A percentile compares a stretch with the other conserved stretches of the same genome.
Conservation (phyloP, 169 alveolate genomes). For the Plasmodium gallinaceum region DNA sequence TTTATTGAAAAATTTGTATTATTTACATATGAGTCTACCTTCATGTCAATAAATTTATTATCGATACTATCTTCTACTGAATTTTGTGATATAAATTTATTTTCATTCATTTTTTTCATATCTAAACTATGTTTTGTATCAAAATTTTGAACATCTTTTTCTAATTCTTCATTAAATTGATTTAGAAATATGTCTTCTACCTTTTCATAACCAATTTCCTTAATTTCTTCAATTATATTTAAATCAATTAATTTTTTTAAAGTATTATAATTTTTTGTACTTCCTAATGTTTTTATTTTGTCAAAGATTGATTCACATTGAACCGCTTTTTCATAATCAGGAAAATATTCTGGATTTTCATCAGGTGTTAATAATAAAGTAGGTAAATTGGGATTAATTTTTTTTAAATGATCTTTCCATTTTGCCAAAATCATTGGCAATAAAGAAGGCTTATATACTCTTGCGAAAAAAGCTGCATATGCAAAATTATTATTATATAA, state of each 20-base stretch:
- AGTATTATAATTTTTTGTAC: slow-evolving; percentile 67
- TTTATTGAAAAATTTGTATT: neutral
- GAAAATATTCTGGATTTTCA: slow-evolving; percentile 73
- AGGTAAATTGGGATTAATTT: slow-evolving; percentile 25
- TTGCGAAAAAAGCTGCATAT: slow-evolving; percentile 84
- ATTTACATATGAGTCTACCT: neutral
- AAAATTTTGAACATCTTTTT: slow-evolving; percentile 60
- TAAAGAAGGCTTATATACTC: slow-evolving; percentile 82
- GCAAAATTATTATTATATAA: slow-evolving; percentile 78
- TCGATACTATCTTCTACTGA: neutral
- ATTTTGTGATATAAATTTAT: neutral
- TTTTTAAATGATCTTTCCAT: slow-evolving; percentile 79
- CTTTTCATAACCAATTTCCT: slow-evolving; percentile 66
- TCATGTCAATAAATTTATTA: neutral
- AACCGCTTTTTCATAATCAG: slow-evolving; percentile 64
- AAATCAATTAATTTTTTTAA: slow-evolving; percentile 65
- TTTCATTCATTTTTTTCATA: neutral
- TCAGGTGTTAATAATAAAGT: slow-evolving; percentile 52
- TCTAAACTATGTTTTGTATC: slow-evolving; percentile 3
- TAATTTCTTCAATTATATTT: slow-evolving; percentile 72
- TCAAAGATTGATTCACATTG: slow-evolving; percentile 74
- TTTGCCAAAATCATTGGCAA: slow-evolving; percentile 66
- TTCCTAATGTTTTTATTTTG: slow-evolving; percentile 36
- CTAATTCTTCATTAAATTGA: slow-evolving; percentile 67
- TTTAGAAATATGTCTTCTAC: slow-evolving; percentile 64